Conservation (phyloP, 306 rosid species). For the Glycyrrhiza uralensis region DNA sequence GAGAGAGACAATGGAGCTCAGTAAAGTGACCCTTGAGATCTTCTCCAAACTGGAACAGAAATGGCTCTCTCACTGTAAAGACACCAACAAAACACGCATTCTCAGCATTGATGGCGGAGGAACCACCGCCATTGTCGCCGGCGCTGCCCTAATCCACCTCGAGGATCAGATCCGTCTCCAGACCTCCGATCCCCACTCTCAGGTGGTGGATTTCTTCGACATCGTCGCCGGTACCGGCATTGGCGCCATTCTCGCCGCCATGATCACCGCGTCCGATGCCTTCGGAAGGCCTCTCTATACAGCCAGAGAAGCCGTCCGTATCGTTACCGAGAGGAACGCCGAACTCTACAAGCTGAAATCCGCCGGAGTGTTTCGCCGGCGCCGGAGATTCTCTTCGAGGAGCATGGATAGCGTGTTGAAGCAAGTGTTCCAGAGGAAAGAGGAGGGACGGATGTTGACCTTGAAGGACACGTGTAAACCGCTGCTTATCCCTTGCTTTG, state of each 20-base stretch:
- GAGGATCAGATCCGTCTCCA: conserved; percentile 96
- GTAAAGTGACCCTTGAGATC: conserved; percentile 76
- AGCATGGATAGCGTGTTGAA: conserved; percentile 69
- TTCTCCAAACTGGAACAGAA: conserved; percentile 88
- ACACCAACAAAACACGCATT: conserved; percentile 64
- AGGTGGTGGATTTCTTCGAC: conserved; percentile 81
- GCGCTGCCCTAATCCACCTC: conserved; percentile 64
- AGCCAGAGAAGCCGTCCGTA: conserved; percentile 60
- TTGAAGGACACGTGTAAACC: conserved; percentile 89
- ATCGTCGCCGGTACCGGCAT: conserved; percentile 80
- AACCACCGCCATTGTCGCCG: conserved; percentile 71
- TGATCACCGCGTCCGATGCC: conserved; percentile 65
- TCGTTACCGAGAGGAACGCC: conserved; percentile 36
- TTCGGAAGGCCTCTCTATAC: conserved; percentile 75
- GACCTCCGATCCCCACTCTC: conserved; percentile 72
- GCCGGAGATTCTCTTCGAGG: conserved; percentile 48
- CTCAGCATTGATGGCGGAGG: conserved; percentile 98
- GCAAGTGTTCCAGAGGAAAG: conserved; percentile 53
- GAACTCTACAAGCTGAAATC: conserved; percentile 44
- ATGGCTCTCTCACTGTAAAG: conserved; percentile 87
- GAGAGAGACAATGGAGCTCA: conserved; percentile 59
- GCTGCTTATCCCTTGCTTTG: conserved; percentile 86
- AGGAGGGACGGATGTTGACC: conserved; percentile 53
- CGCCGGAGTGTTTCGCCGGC: conserved; percentile 45
- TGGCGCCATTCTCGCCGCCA: conserved; percentile 77